Percentiles rank a stretch among this genome's conserved stretches.
These are phyloP conservation scores for Cladophialophora yegresii DNA, from an alignment of 2,329 filamentous ascomycete genomes.

Conservation along the genomic window DNA sequence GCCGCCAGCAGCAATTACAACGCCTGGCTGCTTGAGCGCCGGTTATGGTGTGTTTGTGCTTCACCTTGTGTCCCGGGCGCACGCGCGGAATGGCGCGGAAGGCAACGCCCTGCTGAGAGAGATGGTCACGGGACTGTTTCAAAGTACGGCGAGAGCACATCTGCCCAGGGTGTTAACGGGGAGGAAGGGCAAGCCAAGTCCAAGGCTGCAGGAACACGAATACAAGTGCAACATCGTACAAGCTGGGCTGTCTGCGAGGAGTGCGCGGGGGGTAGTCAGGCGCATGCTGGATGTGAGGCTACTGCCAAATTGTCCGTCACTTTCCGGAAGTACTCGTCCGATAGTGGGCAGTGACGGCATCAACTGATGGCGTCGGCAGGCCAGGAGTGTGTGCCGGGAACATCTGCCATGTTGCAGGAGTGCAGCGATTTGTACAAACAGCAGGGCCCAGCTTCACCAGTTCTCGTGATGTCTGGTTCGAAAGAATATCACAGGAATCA, in stretches of 20 bases:
- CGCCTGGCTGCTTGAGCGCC: not conserved
- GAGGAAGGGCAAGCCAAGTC: not conserved
- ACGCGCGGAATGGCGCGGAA: too few relatives aligned
- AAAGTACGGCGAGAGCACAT: not conserved
- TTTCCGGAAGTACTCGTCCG: not conserved
- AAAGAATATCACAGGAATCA: not conserved
- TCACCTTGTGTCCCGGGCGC: not conserved
- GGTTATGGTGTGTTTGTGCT: not conserved
- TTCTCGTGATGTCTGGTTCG: not conserved
- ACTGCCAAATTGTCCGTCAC: not conserved
- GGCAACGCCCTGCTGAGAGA: not conserved
- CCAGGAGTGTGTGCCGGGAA: not conserved
- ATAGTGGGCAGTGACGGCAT: not conserved
- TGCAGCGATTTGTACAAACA: too few relatives aligned
- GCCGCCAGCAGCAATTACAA: not conserved
- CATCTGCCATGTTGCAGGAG: not conserved
- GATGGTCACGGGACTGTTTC: not conserved
- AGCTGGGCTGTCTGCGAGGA: not conserved
- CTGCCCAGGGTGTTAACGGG: not conserved
- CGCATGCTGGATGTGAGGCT: not conserved
- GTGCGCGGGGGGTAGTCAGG: not conserved
- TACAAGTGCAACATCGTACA: not conserved
- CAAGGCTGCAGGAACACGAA: not conserved
- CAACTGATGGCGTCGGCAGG: too few relatives aligned
- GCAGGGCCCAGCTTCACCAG: not conserved